Base-by-base conservation (phyloP, 202 grass and related monocot species). In the Dendrocalamus latiflorus region DNA sequence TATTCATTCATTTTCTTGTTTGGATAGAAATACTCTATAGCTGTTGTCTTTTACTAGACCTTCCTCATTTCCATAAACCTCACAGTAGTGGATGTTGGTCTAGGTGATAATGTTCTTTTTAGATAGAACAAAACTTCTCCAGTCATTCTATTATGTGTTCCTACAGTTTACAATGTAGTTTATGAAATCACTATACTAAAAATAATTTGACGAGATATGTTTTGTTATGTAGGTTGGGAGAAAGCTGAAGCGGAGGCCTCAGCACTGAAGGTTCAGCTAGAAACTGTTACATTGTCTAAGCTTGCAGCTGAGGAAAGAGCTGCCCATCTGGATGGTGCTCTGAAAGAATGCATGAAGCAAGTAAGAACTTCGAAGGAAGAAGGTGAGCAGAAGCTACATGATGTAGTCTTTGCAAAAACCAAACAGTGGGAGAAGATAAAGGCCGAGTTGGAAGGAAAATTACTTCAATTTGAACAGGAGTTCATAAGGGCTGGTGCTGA, bases 281-380 rank as follows among this genome's bases (percentile, higher is more conserved):
- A 99, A 88, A 90, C 93, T 84, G 96, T 96, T 63, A 96, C 91
- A 80, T 61, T 99, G 28, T 91, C 85, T 69, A 99, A 94, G 76
- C 81, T 96, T 70, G 82, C 93, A 70, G 90, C 89, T 75, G 96
- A 99, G 74, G 96, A 96, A 88, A 89, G 89, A 75, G 89, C 78
- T 83, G 91, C 93, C 26, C 96, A 99, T 83, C 87, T 99, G 62
- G 93, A 99, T 90, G 89, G 93, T 59, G 96, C 96, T 81, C 68
- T 99, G 73, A 99, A 99, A 80, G 96, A 99, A 79, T 99, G 96
- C 90, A 96, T 99, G 96, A 99, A 99, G 70, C 96, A 99, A 89
- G 83, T 96, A 84, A 89, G 96, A 80, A 87, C 85, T 65, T 91
- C 92, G 58, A 99, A 99, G 74, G 91, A 99, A 96, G 96, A 99